A percentile compares a stretch with the other conserved stretches of the same genome.
phyloP scores from a whole-genome alignment of 352 stramenopile genomes.

The Thalassiosira livingstoniorum region DNA sequence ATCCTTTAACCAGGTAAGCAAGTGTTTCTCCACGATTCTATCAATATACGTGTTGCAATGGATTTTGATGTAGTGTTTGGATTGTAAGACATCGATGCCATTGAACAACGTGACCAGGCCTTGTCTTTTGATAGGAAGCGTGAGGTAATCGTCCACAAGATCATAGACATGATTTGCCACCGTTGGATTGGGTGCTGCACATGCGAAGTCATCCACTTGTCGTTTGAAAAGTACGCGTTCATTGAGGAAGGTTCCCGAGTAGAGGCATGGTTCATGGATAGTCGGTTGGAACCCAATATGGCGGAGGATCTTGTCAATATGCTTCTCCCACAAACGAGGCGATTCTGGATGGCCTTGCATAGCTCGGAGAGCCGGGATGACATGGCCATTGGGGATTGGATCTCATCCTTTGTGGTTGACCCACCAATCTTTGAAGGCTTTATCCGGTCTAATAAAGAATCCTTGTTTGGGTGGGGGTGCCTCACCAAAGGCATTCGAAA shows the following conservation, averaged over 20 bases:
- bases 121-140: slow-evolving; percentile 33
- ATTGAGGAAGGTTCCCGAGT: slow-evolving; percentile 33
- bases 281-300: slow-evolving; percentile 1
- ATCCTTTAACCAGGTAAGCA: slow-evolving; percentile 6
- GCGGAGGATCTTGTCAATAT: slow-evolving; percentile 10
- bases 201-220: slow-evolving; percentile 26
- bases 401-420: background rate
- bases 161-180: slow-evolving; percentile 35
- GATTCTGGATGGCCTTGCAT: too few species aligned
- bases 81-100: slow-evolving; percentile 54
- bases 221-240: slow-evolving; percentile 41
- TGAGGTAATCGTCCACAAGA: slow-evolving; percentile 36
- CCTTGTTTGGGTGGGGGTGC: too few species aligned
- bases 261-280: slow-evolving; percentile 25
- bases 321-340: slow-evolving; percentile 55
- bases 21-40: slow-evolving; percentile 2
- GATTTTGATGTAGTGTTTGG: slow-evolving; percentile 44
- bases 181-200: background rate
- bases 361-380: slow-evolving; percentile 40
- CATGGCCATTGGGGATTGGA: slow-evolving; percentile 29
- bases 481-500: too few species aligned
- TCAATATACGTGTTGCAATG: slow-evolving; percentile 49
- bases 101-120: slow-evolving; percentile 43
- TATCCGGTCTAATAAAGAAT: slow-evolving; percentile 38
- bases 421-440: slow-evolving; percentile 48